phyloP scores from a whole-genome alignment of 495 filamentous ascomycete species.

The Astrocystis sublimbata region DNA sequence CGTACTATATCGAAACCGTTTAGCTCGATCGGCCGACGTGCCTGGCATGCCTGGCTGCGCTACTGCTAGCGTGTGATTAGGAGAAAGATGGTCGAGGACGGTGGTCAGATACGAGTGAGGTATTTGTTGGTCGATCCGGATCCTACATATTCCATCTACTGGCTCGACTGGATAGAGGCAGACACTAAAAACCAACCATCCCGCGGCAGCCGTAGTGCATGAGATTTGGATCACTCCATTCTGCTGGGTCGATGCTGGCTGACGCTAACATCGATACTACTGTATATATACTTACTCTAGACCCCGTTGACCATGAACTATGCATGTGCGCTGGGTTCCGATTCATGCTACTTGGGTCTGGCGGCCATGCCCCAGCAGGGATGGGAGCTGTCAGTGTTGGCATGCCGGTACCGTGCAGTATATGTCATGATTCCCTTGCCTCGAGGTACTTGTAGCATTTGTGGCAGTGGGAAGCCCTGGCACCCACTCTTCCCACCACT shows the following conservation, averaged over 20 bases:
- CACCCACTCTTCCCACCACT: not conserved
- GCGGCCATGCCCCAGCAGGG: constrained; percentile 13
- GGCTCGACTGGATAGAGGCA: constrained; percentile 7
- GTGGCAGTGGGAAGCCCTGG: not conserved
- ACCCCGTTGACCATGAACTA: constrained; percentile 1
- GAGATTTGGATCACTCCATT: constrained; percentile 36
- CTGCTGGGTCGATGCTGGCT: constrained; percentile 34
- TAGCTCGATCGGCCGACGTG: constrained; percentile 11
- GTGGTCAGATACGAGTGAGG: constrained; percentile 15
- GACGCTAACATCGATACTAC: constrained; percentile 17
- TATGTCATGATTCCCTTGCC: constrained; percentile 10
- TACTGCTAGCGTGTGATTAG: not conserved
- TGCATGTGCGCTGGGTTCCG: constrained; percentile 12
- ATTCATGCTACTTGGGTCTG: constrained; percentile 12
- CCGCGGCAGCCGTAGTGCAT: constrained; percentile 26
- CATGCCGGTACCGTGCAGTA: constrained; percentile 9
- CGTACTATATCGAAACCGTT: constrained; percentile 7
- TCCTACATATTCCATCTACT: not conserved
- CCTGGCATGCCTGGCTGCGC: not conserved
- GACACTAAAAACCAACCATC: constrained; percentile 9
- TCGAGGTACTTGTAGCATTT: not conserved
- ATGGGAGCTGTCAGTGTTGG: not conserved
- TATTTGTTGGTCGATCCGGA: constrained; percentile 14
- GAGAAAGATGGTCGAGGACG: not conserved
- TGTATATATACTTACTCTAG: not conserved